Base-by-base conservation (phyloP, 768 basidiomycete species). In the Rickenella mellea region DNA sequence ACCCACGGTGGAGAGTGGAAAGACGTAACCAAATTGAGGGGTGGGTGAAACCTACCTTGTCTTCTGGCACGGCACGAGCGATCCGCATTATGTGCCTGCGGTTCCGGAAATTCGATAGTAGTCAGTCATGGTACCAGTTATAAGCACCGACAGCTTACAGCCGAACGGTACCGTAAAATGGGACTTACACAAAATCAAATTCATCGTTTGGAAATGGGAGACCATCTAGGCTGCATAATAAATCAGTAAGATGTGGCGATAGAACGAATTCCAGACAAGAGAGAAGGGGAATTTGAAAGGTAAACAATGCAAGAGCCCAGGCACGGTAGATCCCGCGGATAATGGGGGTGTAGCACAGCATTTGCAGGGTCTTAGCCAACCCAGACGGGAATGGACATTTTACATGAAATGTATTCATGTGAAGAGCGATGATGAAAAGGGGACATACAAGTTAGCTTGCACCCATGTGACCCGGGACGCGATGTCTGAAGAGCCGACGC, bases 161-260 rank as follows among this genome's bases (percentile, higher is more conserved):
- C n/a, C 20, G 39, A 20, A 29, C n/a, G 24, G 27, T 40, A 22
- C 9, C 26, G 12, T 5, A 19, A 24, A 40, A 14, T 33, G 25
- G 7, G 15, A 62, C 80, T 54, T 60, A 84, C 80, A 86, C 78
- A 55, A 73, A 84, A 55, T 87, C 84, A 53, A 87, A 87, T 53
- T 84, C 78, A 25, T 77, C 78, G 47, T 77, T 68, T 6, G 69
- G 69, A 54, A 87, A 87, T 0, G 84, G 83, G 40, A 87, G 69
- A 0, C 66, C 65, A 42, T 84, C 79, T 20, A 87, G 63, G 55
- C 83, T 84, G 47, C n/a, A 39, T 30, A 22, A 14, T 22, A 22
- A 35, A 47, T 6, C 56, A 46, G 43, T 22, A 24, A 24, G 19
- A 17, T 38, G 25, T 14, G 41, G 11, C 43, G 30, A 52, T 41